Evolutionary conservation across 225 moss, liverwort and hornwort genomes (phyloP), one percentile per base, ranked within the genome.

Genomic region (Rhytidiadelphus loreus): DNA sequence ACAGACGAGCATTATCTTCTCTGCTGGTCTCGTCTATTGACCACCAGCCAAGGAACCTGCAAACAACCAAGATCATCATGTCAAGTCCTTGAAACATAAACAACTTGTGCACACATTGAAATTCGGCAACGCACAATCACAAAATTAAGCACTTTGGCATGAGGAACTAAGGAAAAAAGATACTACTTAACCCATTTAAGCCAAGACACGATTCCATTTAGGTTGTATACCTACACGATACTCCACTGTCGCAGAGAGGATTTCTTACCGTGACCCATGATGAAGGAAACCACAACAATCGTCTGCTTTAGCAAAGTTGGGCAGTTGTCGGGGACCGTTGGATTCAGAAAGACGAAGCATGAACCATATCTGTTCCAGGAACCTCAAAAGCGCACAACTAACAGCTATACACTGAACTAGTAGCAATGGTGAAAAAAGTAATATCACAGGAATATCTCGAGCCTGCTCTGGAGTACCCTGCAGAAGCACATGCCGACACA

Each of bases 31-130:
- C 97, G 80, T 99, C 98, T 87, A 99, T 97, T 63, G 98, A 99
- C 98, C 98, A 99, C 98, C 98, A 99, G 66, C 96, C 98, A 90
- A 99, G 93, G 89, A 99, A 96, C 89, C 98, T 98, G 91, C 61
- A 80, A 86, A 82, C 58, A 73, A 89, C 48, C 62, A 75, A 55
- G 66, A n/a, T 29, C 16, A 6, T 53, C 29, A 66, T 24, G 83
- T 86, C 26, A 68, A 55, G 73, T 64, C 64, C 78, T 64, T 32
- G 43, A 15, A 77, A n/a, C 69, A 85, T 33, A 37, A 81, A 66
- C 43, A 39, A 44, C 57, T 84, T 69, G 61, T 55, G 46, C 33
- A 63, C 69, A 39, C 25, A 65, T 43, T 77, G 59, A 83, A 39
- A 86, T 62, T 86, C 33, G n/a, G 53, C 48, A 83, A 28, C 70